Conservation (phyloP, 2,329 filamentous ascomycete genomes). For the Elsinoe necatrix region DNA sequence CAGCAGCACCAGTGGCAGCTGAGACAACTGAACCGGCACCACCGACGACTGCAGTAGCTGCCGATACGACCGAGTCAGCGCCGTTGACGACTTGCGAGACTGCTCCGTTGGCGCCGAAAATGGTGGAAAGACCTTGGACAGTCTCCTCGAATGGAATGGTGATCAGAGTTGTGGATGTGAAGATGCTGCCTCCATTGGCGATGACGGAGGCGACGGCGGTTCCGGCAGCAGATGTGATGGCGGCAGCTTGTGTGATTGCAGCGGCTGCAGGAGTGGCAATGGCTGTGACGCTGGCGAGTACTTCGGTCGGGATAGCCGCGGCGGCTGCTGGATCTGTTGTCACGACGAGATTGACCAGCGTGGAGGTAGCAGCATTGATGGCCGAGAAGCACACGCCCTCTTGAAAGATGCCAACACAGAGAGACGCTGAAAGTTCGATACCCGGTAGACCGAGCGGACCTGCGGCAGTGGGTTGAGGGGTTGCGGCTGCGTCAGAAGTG, state of each 20-base stretch:
- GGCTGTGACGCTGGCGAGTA: not conserved
- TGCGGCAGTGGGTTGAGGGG: constrained; percentile 7
- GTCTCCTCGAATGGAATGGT: not conserved
- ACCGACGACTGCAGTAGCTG: not conserved
- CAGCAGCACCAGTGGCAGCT: not conserved
- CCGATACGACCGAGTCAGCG: not conserved
- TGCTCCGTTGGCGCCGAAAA: constrained; percentile 2
- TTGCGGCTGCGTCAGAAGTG: constrained; percentile 11
- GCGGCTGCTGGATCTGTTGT: constrained; percentile 8
- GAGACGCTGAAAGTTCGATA: constrained; percentile 11
- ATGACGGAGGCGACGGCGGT: not conserved
- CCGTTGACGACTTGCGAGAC: not conserved
- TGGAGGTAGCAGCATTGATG: constrained; percentile 9
- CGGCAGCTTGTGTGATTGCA: not conserved
- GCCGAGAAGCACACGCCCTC: constrained; percentile 10
- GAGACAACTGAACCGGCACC: not conserved
- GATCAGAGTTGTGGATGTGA: constrained; percentile 4
- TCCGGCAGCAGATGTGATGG: not conserved
- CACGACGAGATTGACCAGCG: constrained; percentile 3
- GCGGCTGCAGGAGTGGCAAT: not conserved
- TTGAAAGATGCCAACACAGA: constrained; percentile 12
- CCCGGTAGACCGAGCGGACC: constrained; percentile 10
- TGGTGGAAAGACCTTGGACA: constrained; percentile 7
- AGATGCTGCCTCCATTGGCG: not conserved
- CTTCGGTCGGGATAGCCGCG: constrained; percentile 1